Evolutionary conservation across 306 rosid genomes (phyloP), one percentile per base, ranked within the genome.

Genomic region (Lathyrus aphaca): DNA sequence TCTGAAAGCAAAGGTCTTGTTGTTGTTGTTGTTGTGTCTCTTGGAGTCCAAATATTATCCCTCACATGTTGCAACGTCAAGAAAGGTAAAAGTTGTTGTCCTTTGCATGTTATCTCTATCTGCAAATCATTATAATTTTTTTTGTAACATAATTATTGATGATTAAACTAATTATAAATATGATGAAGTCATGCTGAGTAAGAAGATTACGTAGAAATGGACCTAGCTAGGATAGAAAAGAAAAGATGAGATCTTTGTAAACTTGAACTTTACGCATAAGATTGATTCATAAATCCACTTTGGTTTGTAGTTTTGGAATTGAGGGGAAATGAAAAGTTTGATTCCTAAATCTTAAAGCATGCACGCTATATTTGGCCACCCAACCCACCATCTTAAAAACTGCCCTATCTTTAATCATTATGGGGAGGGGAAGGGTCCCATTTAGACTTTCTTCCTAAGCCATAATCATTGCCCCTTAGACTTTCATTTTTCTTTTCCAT

Each of bases 51-150:
- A 42, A 94, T 91, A 80, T 68, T 83, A 72, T 94, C 97, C 80
- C 99, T 87, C 68, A 94, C 94, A 71, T 94, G 91, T 82, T 89
- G 88, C 91, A 94, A 86, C 76, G 99, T 94, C 79, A 91, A 87
- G 85, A 83, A 86, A 37, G 96, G 97, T 72, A 50, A 53, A 38
- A 94, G 82, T 63, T 84, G 81, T 39, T 91, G 96, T 76, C 99
- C 97, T 87, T 91, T 91, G 81, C 97, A 89, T 87, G 75, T 87
- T 81, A 94, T 91, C 91, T 88, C 97, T 84, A 94, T 71, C 99
- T 94, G 94, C 87, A 70, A 70, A 73, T 48, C 11, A 42, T 53
- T 57, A 37, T 50, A 61, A 62, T 78, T 50, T 66, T 37, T 37
- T 18, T 15, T 5, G 32, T 63, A 16, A 37, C 9, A 51, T 44